These are phyloP conservation scores for Cladosporium sp. DNA, from an alignment of 2,329 filamentous ascomycete species.

Conservation along the genomic window DNA sequence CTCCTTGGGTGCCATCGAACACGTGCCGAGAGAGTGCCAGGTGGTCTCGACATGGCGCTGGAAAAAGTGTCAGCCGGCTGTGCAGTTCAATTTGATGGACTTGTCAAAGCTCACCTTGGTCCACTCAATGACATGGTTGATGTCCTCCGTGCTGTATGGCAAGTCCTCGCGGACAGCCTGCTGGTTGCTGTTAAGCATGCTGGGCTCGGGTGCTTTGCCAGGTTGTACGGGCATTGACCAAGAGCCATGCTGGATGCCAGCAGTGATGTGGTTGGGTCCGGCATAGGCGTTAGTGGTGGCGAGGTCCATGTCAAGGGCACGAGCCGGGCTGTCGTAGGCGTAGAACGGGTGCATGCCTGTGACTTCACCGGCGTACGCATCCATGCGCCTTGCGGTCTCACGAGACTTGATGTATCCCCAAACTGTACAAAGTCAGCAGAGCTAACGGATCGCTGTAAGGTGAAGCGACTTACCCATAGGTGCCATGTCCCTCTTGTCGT, in stretches of 20 bases:
- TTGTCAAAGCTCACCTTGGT: constrained; percentile 36
- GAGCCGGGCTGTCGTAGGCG: constrained; percentile 66
- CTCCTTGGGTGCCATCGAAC: constrained; percentile 38
- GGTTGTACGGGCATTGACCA: constrained; percentile 65
- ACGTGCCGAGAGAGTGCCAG: constrained; percentile 44
- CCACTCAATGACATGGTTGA: constrained; percentile 67
- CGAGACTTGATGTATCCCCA: constrained; percentile 83
- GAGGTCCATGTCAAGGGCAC: constrained; percentile 71
- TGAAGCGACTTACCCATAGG: constrained; percentile 55
- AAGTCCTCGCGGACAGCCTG: constrained; percentile 63
- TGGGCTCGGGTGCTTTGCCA: constrained; percentile 52
- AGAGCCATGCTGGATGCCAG: constrained; percentile 67
- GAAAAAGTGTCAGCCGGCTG: constrained; percentile 58
- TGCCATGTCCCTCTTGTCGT: constrained; percentile 79
- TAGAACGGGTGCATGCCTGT: constrained; percentile 69
- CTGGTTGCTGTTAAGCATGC: constrained; percentile 63
- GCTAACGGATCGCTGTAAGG: not conserved
- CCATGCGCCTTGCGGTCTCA: constrained; percentile 76
- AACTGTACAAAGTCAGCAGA: constrained; percentile 44
- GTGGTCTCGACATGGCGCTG: constrained; percentile 60
- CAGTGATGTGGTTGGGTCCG: constrained; percentile 68
- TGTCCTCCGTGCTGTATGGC: constrained; percentile 64
- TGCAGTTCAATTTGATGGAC: not conserved
- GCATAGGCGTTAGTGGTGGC: constrained; percentile 74
- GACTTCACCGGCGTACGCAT: constrained; percentile 74